These are phyloP conservation scores for Globisporangium camurandrum DNA, from an alignment of 352 stramenopile species.

Conservation along the genomic window DNA sequence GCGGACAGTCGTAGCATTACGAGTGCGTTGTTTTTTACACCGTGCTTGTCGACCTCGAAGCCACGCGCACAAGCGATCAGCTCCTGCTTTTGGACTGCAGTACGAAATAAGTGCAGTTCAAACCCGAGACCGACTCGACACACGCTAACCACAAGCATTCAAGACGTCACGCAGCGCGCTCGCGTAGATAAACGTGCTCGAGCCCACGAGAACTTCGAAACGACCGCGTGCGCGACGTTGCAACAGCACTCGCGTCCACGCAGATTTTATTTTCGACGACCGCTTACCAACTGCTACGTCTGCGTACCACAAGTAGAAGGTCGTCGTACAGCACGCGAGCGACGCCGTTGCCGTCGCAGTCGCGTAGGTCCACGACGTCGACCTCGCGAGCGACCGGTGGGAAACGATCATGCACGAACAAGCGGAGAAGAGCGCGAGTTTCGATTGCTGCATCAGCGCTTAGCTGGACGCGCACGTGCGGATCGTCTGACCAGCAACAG, in stretches of 20 bases:
- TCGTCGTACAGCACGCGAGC: constrained; percentile 13
- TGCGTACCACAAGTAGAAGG: constrained; percentile 52
- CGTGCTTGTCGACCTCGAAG: constrained; percentile 36
- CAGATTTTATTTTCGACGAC: constrained; percentile 48
- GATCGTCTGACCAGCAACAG: constrained; percentile 32
- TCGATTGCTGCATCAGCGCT: no score
- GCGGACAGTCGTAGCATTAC: no score
- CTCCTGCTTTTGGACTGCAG: constrained; percentile 52
- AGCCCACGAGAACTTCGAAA: constrained; percentile 47
- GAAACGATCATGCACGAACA: constrained; percentile 44
- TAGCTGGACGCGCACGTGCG: constrained; percentile 46
- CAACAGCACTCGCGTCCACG: constrained; percentile 40
- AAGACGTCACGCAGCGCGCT: no score
- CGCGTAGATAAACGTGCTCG: constrained; percentile 56
- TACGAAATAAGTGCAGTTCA: constrained; percentile 48
- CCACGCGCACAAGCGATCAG: constrained; percentile 23
- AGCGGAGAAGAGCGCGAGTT: constrained; percentile 28
- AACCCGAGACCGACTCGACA: constrained; percentile 20
- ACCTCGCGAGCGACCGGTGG: constrained; percentile 52
- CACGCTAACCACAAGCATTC: no score
- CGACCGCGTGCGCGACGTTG: constrained; percentile 39
- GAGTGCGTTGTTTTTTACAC: no score
- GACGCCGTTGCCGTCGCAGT: constrained; percentile 4
- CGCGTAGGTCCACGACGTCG: constrained; percentile 46
- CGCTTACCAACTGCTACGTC: constrained; percentile 17